Percentiles rank a stretch among this genome's conserved stretches.
Evolutionary conservation across 768 basidiomycete species (phyloP).

Genomic region (Coprinopsis strossmayeri): DNA sequence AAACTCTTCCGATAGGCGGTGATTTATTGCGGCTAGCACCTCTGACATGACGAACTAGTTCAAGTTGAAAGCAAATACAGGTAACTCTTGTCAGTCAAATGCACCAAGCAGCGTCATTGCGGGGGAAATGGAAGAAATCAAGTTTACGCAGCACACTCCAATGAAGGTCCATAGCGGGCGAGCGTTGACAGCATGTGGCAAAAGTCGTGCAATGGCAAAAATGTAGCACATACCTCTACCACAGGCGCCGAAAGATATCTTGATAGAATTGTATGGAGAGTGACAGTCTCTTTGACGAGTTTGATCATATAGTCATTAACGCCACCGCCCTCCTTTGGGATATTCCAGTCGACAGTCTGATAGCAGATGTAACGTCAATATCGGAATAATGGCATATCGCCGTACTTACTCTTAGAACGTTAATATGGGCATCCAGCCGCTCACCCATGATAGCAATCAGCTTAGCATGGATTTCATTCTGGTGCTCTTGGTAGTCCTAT

Average conservation of each 20-base stretch:
- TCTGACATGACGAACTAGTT: slow-evolving; percentile 86
- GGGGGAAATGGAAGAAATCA: slow-evolving; percentile 6
- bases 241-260: slow-evolving; percentile 76
- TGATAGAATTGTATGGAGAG: slow-evolving; percentile 91
- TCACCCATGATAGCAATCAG: slow-evolving; percentile 98
- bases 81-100: slow-evolving; percentile 9
- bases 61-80: slow-evolving; percentile 9
- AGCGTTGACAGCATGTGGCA: slow-evolving; percentile 11
- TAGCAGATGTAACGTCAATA: slow-evolving; percentile 1
- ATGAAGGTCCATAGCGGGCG: not conserved
- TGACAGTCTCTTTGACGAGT: slow-evolving; percentile 91
- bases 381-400: not conserved
- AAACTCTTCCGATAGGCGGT: slow-evolving; percentile 85
- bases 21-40: slow-evolving; percentile 90
- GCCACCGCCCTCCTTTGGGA: slow-evolving; percentile 50
- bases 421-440: slow-evolving; percentile 79
- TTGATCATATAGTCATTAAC: slow-evolving; percentile 89
- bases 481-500: slow-evolving; percentile 98
- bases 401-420: slow-evolving; percentile 61
- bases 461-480: slow-evolving; percentile 97
- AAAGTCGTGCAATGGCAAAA: slow-evolving; percentile 9
- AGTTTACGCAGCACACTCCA: not conserved
- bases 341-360: slow-evolving; percentile 76
- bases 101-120: not conserved
- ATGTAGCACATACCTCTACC: slow-evolving; percentile 62